Percentiles rank a stretch among this genome's conserved stretches.
Conservation (phyloP, 179 eudicot genomes). For the Silene vulgaris region DNA sequence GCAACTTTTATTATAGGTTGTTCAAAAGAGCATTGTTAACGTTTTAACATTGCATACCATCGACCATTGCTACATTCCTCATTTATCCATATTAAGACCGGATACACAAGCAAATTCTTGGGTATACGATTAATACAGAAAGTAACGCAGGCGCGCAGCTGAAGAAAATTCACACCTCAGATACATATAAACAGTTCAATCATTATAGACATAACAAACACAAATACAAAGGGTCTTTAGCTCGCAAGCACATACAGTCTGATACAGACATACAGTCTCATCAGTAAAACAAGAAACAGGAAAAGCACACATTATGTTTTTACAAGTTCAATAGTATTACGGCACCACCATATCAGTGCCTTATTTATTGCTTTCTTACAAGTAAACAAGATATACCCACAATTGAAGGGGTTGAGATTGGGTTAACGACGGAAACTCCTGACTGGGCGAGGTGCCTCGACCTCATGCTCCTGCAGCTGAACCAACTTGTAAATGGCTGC, state of each 20-base stretch:
- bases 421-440: constrained; percentile 38
- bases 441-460: constrained; percentile 31
- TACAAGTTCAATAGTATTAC: neutral
- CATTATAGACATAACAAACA: neutral
- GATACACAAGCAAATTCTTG: too few species aligned
- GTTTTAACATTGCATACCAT: too few species aligned
- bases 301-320: constrained; percentile 5
- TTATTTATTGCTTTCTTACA: constrained; percentile 17
- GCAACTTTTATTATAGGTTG: too few species aligned
- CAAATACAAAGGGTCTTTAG: neutral
- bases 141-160: neutral
- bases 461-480: constrained; percentile 41
- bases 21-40: too few species aligned
- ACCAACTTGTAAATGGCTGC: constrained; percentile 39
- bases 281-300: neutral
- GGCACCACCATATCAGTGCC: constrained; percentile 10
- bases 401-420: neutral
- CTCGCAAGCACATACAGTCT: neutral
- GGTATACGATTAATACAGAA: neutral
- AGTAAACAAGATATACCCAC: neutral
- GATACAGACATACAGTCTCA: too few species aligned
- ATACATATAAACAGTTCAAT: constrained; percentile 14
- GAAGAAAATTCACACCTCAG: neutral
- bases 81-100: too few species aligned
- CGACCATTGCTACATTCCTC: too few species aligned